Conservation (phyloP, 495 filamentous ascomycete genomes). For the Xylaria castorea region DNA sequence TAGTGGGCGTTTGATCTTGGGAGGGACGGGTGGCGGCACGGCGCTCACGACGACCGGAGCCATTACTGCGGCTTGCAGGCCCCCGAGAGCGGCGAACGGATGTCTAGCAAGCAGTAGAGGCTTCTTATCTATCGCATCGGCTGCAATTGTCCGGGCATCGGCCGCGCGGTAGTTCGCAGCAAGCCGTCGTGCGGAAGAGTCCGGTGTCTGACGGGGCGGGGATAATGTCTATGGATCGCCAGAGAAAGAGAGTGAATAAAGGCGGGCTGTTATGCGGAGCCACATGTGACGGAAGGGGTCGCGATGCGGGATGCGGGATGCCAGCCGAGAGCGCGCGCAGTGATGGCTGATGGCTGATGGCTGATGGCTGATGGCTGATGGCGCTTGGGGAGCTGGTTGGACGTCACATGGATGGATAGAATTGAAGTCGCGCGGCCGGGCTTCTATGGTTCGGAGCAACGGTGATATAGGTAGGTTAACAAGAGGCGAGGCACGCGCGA, state of each 20-base stretch:
- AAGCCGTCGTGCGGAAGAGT: not conserved
- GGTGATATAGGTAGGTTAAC: not conserved
- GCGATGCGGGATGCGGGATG: conserved; percentile 8
- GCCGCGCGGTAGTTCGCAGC: conserved; percentile 21
- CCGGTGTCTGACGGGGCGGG: not conserved
- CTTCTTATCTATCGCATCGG: conserved; percentile 19
- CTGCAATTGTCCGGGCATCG: conserved; percentile 31
- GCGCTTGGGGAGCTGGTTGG: not conserved
- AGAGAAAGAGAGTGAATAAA: not conserved
- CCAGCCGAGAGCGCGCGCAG: conserved; percentile 3
- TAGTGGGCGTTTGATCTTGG: conserved; percentile 77
- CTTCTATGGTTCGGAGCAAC: not conserved
- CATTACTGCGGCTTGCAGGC: conserved; percentile 40
- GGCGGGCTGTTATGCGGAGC: conserved; percentile 2
- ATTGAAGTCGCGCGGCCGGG: not conserved
- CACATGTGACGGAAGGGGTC: not conserved
- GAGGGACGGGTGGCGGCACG: conserved; percentile 60
- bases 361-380: too few species aligned
- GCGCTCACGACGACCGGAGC: conserved; percentile 55
- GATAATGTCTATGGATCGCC: not conserved
- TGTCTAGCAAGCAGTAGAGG: conserved; percentile 27
- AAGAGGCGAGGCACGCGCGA: not conserved
- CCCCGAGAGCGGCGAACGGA: conserved; percentile 18
- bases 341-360: conserved; percentile 20
- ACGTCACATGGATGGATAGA: conserved; percentile 18